Percentiles rank a stretch among this genome's conserved stretches.
phyloP scores from a whole-genome alignment of 176 grass and related monocot species.

The Cenchrus americanus region DNA sequence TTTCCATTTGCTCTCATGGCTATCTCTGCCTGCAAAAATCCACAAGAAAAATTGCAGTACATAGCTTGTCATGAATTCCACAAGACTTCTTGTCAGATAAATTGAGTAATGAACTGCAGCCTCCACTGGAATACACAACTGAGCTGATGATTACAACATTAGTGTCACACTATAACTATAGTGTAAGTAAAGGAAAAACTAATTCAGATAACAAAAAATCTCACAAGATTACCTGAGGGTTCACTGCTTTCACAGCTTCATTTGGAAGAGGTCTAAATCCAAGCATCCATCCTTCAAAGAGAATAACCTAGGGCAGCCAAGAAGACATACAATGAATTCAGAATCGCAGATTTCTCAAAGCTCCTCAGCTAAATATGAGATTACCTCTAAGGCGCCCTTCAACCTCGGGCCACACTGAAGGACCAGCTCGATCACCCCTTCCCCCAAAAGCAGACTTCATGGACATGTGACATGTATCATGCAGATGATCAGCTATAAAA shows the following conservation, averaged over 20 bases:
- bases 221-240: slow-evolving; percentile 66
- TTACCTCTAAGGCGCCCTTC: slow-evolving; percentile 91
- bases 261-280: slow-evolving; percentile 95
- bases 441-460: slow-evolving; percentile 94
- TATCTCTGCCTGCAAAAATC: slow-evolving; percentile 78
- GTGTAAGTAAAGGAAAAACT: slow-evolving; percentile 16
- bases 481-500: slow-evolving; percentile 39
- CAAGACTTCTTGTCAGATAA: slow-evolving; percentile 9
- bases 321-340: slow-evolving; percentile 32
- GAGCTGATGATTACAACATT: slow-evolving; percentile 60
- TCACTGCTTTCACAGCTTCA: slow-evolving; percentile 84
- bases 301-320: slow-evolving; percentile 71
- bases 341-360: slow-evolving; percentile 20
- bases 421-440: slow-evolving; percentile 92
- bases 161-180: slow-evolving; percentile 2
- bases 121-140: slow-evolving; percentile 92
- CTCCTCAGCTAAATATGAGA: neutral
- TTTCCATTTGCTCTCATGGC: slow-evolving; percentile 95
- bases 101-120: slow-evolving; percentile 67
- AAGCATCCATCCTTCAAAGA: slow-evolving; percentile 99
- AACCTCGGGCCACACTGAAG: slow-evolving; percentile 87
- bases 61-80: slow-evolving; percentile 1
- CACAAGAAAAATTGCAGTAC: slow-evolving; percentile 43
- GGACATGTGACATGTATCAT: slow-evolving; percentile 49
- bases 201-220: slow-evolving; percentile 26